A percentile compares a stretch with the other conserved stretches of the same genome.
Conservation (phyloP, 257 asterid genomes). For the Nicotiana noctiflora region DNA sequence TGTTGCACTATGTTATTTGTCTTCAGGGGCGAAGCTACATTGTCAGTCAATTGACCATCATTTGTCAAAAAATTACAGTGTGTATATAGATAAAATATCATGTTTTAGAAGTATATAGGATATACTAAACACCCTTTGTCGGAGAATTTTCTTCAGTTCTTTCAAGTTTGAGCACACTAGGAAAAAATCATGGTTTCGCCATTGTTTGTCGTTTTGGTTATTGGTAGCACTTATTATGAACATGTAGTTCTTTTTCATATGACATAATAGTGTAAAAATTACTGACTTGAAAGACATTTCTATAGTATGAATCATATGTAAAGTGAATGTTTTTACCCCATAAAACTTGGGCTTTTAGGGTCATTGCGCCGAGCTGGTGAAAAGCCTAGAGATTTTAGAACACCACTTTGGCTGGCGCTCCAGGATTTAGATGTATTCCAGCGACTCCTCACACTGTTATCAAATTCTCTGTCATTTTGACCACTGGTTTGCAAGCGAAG, state of each 20-base stretch:
- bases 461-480: conserved; percentile 33
- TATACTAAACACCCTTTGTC: too few species aligned
- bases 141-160: too few species aligned
- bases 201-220: too few species aligned
- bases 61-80: too few species aligned
- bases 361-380: conserved; percentile 51
- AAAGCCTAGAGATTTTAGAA: conserved; percentile 29
- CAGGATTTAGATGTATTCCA: conserved; percentile 63
- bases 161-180: too few species aligned
- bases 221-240: not conserved
- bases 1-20: too few species aligned
- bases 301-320: not conserved
- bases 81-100: too few species aligned
- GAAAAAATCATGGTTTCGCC: too few species aligned
- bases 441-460: conserved; percentile 59
- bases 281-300: not conserved
- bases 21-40: too few species aligned
- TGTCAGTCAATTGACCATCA: too few species aligned
- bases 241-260: not conserved
- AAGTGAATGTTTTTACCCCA: conserved; percentile 32
- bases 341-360: conserved; percentile 23
- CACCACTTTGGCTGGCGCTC: conserved; percentile 39
- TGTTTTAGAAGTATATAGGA: too few species aligned
- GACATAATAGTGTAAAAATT: not conserved
- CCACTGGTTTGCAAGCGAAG: conserved; percentile 22